phyloP scores from a whole-genome alignment of 371 early-diverging fungal genomes.

The Umbelopsis sp. region DNA sequence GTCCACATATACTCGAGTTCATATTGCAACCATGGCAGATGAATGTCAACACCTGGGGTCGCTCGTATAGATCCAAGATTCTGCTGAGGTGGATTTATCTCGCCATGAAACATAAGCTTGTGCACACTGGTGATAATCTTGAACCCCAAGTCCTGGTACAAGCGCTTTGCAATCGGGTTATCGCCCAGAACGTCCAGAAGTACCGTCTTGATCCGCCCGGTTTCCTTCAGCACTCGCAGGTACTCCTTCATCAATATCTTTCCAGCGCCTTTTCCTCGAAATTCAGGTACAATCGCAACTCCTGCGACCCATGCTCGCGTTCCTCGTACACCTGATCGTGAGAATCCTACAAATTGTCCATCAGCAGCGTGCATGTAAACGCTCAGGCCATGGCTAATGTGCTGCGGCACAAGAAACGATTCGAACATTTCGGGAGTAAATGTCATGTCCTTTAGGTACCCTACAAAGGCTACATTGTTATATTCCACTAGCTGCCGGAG shows the following conservation, averaged over 20 bases:
- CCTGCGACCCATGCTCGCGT: slow-evolving; percentile 16
- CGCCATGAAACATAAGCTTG: neutral
- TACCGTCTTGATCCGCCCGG: neutral
- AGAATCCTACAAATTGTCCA: slow-evolving; percentile 3
- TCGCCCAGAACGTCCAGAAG: neutral
- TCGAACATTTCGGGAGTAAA: slow-evolving; percentile 7
- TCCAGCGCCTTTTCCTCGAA: slow-evolving; percentile 9
- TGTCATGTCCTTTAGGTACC: neutral
- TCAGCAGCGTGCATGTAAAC: slow-evolving; percentile 12
- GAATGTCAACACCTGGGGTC: neutral
- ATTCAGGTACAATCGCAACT: slow-evolving; percentile 14
- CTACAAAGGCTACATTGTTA: slow-evolving; percentile 7
- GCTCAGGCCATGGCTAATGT: neutral
- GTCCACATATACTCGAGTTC: slow-evolving; percentile 3
- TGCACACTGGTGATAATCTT: neutral
- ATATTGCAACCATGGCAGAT: slow-evolving; percentile 9
- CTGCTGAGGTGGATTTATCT: neutral
- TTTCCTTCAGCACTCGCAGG: slow-evolving; percentile 1
- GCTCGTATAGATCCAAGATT: neutral
- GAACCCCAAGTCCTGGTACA: slow-evolving; percentile 7
- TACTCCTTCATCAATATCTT: slow-evolving; percentile 15
- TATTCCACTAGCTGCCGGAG: slow-evolving; percentile 8
- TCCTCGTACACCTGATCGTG: slow-evolving; percentile 8
- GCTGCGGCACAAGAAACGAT: neutral
- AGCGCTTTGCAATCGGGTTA: slow-evolving; percentile 1